These are phyloP conservation scores for Pichia sp. DNA, from an alignment of 1,139 yeast species.

Conservation along the genomic window DNA sequence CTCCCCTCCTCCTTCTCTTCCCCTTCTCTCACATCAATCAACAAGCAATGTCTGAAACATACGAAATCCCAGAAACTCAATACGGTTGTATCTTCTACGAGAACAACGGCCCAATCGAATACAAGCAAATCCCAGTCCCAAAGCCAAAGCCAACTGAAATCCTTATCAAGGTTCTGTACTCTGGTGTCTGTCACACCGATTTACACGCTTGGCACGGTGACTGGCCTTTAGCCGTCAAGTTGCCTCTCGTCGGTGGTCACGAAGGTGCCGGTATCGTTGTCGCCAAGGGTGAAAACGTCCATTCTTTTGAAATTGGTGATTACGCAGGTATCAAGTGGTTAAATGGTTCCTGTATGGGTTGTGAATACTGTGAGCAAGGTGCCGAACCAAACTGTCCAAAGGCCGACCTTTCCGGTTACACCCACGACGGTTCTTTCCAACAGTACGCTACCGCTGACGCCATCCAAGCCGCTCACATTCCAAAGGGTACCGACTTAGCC, in stretches of 20 bases:
- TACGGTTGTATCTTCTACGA: constrained; percentile 46
- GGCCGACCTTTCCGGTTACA: constrained; percentile 73
- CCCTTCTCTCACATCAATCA: too few relatives aligned
- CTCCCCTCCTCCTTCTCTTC: too few relatives aligned
- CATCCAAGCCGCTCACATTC: constrained; percentile 69
- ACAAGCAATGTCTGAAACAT: constrained; percentile 3
- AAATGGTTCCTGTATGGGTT: constrained; percentile 67
- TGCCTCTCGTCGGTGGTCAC: constrained; percentile 79
- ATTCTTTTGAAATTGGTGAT: constrained; percentile 67
- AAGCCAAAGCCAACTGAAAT: constrained; percentile 65
- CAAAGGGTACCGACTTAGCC: constrained; percentile 64
- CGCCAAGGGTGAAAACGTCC: constrained; percentile 62
- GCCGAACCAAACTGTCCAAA: constrained; percentile 64
- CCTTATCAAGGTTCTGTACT: constrained; percentile 63
- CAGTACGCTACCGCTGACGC: constrained; percentile 81
- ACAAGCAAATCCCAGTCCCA: constrained; percentile 67
- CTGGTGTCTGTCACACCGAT: constrained; percentile 81
- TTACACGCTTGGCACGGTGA: constrained; percentile 81
- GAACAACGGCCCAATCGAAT: constrained; percentile 47
- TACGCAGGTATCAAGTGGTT: constrained; percentile 75
- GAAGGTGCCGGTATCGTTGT: constrained; percentile 85
- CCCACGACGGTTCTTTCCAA: constrained; percentile 80
- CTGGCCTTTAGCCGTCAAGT: constrained; percentile 65
- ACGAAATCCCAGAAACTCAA: constrained; percentile 41
- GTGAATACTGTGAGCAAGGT: constrained; percentile 65